Percentiles rank a stretch among this genome's conserved stretches.
Conservation (phyloP, 257 asterid species). For the Lycium barbarum region DNA sequence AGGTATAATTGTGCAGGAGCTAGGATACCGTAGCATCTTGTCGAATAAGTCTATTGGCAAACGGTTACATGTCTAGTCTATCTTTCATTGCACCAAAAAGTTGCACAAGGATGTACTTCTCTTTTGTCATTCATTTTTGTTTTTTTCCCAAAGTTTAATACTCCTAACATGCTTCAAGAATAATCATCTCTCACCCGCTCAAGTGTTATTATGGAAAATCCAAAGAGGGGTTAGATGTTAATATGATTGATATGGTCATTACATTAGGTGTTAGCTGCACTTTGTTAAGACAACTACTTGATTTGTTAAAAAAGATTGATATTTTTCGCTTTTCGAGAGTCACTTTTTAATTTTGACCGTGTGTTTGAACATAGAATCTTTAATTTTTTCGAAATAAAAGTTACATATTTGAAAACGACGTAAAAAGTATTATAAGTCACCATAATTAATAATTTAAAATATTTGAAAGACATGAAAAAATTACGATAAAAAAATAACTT, state of each 20-base stretch:
- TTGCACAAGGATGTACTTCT: conserved; percentile 37
- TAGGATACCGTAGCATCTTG: conserved; percentile 15
- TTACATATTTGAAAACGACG: no score
- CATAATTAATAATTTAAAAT: no score
- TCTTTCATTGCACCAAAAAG: conserved; percentile 41
- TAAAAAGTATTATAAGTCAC: no score
- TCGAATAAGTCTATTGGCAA: conserved; percentile 26
- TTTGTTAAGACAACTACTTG: background rate
- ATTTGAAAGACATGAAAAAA: no score
- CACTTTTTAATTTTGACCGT: no score
- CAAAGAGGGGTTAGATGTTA: background rate
- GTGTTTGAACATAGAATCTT: no score
- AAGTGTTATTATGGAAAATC: background rate
- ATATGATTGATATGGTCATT: background rate
- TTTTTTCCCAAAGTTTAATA: conserved; percentile 27
- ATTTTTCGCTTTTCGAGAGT: no score
- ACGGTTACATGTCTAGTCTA: conserved; percentile 24
- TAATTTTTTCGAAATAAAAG: no score
- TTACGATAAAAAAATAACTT: no score
- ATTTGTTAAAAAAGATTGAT: no score
- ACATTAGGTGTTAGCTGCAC: background rate
- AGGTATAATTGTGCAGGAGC: background rate
- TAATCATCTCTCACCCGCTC: conserved; percentile 12
- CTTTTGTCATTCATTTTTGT: conserved; percentile 36
- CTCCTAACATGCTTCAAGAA: conserved; percentile 12